Conservation (phyloP, 129 eudicot genomes). For the Ambrosia artemisiifolia region DNA sequence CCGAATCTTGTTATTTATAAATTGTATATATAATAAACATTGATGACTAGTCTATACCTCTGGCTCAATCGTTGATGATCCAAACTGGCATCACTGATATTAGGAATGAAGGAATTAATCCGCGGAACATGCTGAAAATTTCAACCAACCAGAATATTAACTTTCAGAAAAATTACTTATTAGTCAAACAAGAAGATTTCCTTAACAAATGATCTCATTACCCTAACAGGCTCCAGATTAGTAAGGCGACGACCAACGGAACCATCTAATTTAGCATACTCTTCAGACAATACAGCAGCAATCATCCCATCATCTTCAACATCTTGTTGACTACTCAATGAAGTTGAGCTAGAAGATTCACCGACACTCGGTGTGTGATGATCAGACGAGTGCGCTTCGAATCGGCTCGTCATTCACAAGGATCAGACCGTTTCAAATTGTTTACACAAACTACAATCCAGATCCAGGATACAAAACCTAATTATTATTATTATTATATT, state of each 20-base stretch:
- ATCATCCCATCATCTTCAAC: slow-evolving; percentile 73
- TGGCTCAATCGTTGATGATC: slow-evolving; percentile 73
- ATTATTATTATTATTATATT: background rate
- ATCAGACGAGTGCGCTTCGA: slow-evolving; percentile 26
- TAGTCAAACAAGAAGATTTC: slow-evolving; percentile 8
- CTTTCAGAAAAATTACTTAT: background rate
- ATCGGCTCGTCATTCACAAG: slow-evolving; percentile 33
- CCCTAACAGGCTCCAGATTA: slow-evolving; percentile 60
- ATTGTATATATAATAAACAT: background rate
- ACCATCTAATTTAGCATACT: slow-evolving; percentile 69
- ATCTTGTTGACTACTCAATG: slow-evolving; percentile 59
- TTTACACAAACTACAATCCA: slow-evolving; percentile 14
- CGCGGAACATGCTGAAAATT: slow-evolving; percentile 71
- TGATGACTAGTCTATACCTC: slow-evolving; percentile 41
- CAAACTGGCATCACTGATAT: slow-evolving; percentile 61
- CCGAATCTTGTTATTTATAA: background rate
- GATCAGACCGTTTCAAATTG: slow-evolving; percentile 8
- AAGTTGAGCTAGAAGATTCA: slow-evolving; percentile 64
- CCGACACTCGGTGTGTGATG: slow-evolving; percentile 25
- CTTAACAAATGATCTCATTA: slow-evolving; percentile 37
- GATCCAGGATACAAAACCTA: slow-evolving; percentile 21
- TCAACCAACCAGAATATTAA: background rate
- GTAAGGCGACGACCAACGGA: slow-evolving; percentile 66
- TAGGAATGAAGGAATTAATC: slow-evolving; percentile 59
- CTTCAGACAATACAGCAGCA: slow-evolving; percentile 71